Percentiles rank a stretch among this genome's conserved stretches.
Conservation (phyloP, 2,329 filamentous ascomycete genomes). For the Cercospora beticola region DNA sequence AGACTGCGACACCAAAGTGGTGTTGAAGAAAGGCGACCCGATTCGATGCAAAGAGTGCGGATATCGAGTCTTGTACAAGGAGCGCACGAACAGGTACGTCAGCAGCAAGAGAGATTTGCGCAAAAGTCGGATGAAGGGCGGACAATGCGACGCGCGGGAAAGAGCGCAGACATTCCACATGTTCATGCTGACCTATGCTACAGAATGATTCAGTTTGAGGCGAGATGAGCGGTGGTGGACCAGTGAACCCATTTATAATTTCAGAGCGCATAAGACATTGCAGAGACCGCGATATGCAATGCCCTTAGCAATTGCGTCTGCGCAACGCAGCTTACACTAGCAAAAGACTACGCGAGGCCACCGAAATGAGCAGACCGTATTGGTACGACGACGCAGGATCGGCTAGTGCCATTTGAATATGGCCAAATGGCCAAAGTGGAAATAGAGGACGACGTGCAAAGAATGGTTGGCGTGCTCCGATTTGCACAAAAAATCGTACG, state of each 20-base stretch:
- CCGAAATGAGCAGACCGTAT: background rate
- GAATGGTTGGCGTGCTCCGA: background rate
- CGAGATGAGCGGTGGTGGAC: conserved; percentile 58
- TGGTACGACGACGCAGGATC: background rate
- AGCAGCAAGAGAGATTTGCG: background rate
- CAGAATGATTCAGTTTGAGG: conserved; percentile 99
- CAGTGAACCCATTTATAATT: background rate
- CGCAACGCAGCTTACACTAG: background rate
- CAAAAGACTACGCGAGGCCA: background rate
- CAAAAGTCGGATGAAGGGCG: background rate
- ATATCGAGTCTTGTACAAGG: conserved; percentile 94
- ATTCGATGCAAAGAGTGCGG: conserved; percentile 92
- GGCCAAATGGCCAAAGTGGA: background rate
- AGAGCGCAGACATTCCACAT: background rate
- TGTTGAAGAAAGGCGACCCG: conserved; percentile 72
- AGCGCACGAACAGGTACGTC: conserved; percentile 89
- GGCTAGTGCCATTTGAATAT: background rate
- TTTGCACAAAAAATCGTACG: background rate
- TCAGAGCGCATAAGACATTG: background rate
- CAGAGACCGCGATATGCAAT: background rate
- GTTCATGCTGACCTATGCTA: conserved; percentile 11
- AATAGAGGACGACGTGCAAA: background rate
- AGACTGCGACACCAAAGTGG: conserved; percentile 77
- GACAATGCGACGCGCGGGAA: background rate
- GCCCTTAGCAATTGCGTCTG: background rate